Percentiles rank a stretch among this genome's conserved stretches.
Conservation (phyloP, 306 rosid species). For the Acmispon strigosus region DNA sequence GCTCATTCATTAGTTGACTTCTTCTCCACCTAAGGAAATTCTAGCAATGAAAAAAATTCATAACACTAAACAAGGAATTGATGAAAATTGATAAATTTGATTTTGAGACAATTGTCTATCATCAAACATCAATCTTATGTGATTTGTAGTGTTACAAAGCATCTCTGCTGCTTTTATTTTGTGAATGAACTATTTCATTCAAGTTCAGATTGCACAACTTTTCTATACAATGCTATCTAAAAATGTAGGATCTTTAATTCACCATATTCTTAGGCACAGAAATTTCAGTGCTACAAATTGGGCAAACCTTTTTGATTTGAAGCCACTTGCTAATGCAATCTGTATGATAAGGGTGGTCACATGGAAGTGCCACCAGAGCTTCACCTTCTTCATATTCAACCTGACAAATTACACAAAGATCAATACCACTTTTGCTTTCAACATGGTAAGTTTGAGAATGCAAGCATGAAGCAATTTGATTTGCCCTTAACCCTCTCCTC, state of each 20-base stretch:
- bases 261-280: slow-evolving; percentile 22
- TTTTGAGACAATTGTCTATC: background rate
- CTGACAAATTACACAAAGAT: slow-evolving; percentile 71
- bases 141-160: background rate
- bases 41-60: background rate
- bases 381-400: slow-evolving; percentile 66
- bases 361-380: slow-evolving; percentile 43
- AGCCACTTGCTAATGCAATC: slow-evolving; percentile 77
- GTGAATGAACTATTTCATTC: background rate
- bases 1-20: background rate
- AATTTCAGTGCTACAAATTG: slow-evolving; percentile 68
- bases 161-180: background rate
- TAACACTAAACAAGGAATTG: background rate
- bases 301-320: slow-evolving; percentile 63
- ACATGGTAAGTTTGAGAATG: slow-evolving; percentile 19
- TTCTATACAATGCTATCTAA: background rate
- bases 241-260: background rate
- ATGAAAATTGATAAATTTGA: background rate
- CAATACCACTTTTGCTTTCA: slow-evolving; percentile 25
- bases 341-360: slow-evolving; percentile 69
- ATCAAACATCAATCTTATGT: background rate
- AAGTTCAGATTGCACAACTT: background rate
- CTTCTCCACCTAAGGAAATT: background rate
- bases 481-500: slow-evolving; percentile 44
- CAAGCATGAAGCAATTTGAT: slow-evolving; percentile 47